These are phyloP conservation scores for Wickerhamomyces sp. DNA, from an alignment of 1,139 yeast species.

Conservation along the genomic window DNA sequence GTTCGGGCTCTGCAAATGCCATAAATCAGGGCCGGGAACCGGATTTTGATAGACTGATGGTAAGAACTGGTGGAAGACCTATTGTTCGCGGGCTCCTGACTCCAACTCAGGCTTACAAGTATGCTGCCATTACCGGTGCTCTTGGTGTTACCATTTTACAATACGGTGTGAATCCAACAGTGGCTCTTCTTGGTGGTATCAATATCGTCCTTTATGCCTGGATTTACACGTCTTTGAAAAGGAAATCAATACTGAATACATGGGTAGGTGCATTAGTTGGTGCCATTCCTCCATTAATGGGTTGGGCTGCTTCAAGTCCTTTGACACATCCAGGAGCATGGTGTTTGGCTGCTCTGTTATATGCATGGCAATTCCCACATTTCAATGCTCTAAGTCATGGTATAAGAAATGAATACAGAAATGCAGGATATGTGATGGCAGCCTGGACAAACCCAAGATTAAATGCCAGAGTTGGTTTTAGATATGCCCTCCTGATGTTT, in stretches of 20 bases:
- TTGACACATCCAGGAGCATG: slow-evolving; percentile 87
- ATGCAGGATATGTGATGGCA: slow-evolving; percentile 95
- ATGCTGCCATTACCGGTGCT: slow-evolving; percentile 72
- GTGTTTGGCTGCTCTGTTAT: slow-evolving; percentile 85
- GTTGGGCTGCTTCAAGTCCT: slow-evolving; percentile 95
- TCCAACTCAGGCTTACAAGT: slow-evolving; percentile 70
- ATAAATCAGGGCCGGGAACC: slow-evolving; percentile 98
- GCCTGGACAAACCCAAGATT: slow-evolving; percentile 89
- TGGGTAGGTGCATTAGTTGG: slow-evolving; percentile 99
- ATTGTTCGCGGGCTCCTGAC: slow-evolving; percentile 81
- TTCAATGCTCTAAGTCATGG: slow-evolving; percentile 90
- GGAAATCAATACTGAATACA: slow-evolving; percentile 81
- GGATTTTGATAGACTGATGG: slow-evolving; percentile 81
- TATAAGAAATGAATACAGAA: slow-evolving; percentile 79
- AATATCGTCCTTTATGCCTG: slow-evolving; percentile 85
- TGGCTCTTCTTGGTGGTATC: slow-evolving; percentile 68
- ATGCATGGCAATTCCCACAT: slow-evolving; percentile 99
- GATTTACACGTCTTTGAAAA: slow-evolving; percentile 84
- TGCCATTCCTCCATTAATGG: slow-evolving; percentile 98
- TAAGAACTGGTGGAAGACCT: slow-evolving; percentile 85
- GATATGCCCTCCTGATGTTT: slow-evolving; percentile 87
- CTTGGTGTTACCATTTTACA: slow-evolving; percentile 67
- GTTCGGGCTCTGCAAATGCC: slow-evolving; percentile 94
- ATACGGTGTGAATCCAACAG: slow-evolving; percentile 81
- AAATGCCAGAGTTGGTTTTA: slow-evolving; percentile 88